Percentiles rank a stretch among this genome's conserved stretches.
phyloP scores from a whole-genome alignment of 768 basidiomycete species.

The Pulveroboletus sp. region DNA sequence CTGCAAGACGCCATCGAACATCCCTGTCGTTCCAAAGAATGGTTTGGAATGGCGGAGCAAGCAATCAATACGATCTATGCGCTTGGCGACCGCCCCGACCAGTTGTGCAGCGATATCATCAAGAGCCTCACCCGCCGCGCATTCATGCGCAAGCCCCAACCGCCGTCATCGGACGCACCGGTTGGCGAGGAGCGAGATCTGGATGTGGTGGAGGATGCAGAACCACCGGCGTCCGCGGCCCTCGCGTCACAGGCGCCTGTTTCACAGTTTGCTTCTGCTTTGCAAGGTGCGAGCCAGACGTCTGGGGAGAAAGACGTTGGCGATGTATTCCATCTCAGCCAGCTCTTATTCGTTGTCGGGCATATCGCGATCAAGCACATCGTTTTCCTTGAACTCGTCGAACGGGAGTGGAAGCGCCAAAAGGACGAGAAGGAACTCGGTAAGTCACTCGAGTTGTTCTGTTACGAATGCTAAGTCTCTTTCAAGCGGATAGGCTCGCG shows the following conservation, averaged over 20 bases:
- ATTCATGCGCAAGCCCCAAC: constrained; percentile 43
- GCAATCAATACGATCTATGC: constrained; percentile 95
- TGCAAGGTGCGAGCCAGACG: constrained; percentile 8
- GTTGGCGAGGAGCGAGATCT: constrained; percentile 34
- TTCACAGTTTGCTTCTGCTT: constrained; percentile 16
- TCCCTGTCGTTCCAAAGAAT: constrained; percentile 82
- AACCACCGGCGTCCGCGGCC: constrained; percentile 24
- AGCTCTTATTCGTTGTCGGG: constrained; percentile 93
- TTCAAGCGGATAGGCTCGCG: constrained; percentile 59
- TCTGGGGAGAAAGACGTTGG: constrained; percentile 53
- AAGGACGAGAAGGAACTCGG: constrained; percentile 87
- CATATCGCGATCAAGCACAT: constrained; percentile 98
- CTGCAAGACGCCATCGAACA: constrained; percentile 78
- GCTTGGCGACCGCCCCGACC: constrained; percentile 90
- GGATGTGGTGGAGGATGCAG: constrained; percentile 48
- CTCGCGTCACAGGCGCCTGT: constrained; percentile 17
- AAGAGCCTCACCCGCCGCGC: constrained; percentile 75
- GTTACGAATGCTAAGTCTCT: neutral
- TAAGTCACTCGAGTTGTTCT: constrained; percentile 32
- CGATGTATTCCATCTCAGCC: constrained; percentile 85
- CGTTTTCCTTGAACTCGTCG: constrained; percentile 92
- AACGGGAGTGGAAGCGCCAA: constrained; percentile 94
- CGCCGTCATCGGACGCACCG: constrained; percentile 1
- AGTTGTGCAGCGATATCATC: constrained; percentile 76
- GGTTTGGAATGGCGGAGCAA: constrained; percentile 97